Evolutionary conservation across 2,329 filamentous ascomycete genomes (phyloP).

Genomic region (Aspergillus felis): DNA sequence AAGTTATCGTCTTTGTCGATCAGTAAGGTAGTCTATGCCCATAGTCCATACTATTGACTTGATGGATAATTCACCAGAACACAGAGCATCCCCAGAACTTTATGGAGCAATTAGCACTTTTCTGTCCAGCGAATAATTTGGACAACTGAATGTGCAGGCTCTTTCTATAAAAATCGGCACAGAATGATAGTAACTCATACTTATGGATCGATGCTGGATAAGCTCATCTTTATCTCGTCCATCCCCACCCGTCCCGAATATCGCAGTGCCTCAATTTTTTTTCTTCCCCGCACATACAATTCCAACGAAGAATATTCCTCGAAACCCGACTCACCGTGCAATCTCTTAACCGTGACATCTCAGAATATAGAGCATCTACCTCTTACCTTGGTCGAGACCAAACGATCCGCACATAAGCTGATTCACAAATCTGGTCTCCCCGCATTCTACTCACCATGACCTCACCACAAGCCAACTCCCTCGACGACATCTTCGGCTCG

Average conservation of each 20-base stretch:
- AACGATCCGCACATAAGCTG: constrained; percentile 2
- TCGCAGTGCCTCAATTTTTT: not conserved
- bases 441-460: not conserved
- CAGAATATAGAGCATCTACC: not conserved
- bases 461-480: constrained; percentile 20
- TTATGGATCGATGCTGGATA: not conserved
- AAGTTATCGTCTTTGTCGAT: not conserved
- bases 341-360: not conserved
- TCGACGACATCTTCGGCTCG: constrained; percentile 43
- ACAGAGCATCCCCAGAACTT: not conserved
- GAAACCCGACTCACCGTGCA: not conserved
- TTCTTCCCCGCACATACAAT: not conserved
- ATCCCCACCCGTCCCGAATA: not conserved
- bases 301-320: not conserved
- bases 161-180: not conserved
- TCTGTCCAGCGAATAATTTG: not conserved
- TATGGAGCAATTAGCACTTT: not conserved
- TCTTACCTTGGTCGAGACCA: not conserved
- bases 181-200: not conserved
- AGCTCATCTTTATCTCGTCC: not conserved
- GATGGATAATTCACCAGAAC: too few relatives aligned
- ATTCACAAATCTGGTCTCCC: not conserved
- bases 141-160: not conserved
- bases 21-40: too few relatives aligned
- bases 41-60: too few relatives aligned